Percentiles rank a stretch among this genome's conserved stretches.
Evolutionary conservation across 331 rosid genomes (phyloP).

Genomic region (Malus hybrid): DNA sequence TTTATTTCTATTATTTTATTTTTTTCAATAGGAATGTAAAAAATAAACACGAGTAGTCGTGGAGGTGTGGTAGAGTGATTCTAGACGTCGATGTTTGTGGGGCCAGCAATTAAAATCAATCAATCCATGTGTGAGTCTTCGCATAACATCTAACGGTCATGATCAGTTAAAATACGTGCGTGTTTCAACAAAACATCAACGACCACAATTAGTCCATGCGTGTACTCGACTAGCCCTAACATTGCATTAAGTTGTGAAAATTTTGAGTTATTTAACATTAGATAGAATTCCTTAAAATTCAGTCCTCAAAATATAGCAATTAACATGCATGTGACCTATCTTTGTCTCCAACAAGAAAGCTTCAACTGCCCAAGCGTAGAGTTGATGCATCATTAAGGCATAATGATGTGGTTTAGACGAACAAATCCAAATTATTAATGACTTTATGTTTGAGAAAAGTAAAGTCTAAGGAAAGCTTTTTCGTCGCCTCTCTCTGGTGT

Average conservation of each 20-base stretch:
- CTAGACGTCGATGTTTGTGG: not conserved
- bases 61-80: not conserved
- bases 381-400: conserved; percentile 27
- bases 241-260: too few relatives aligned
- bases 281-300: not conserved
- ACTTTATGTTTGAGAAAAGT: conserved; percentile 64
- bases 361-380: conserved; percentile 11
- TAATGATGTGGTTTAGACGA: conserved; percentile 7
- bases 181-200: not conserved
- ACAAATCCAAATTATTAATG: conserved; percentile 19
- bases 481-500: not conserved
- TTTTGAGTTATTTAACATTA: too few relatives aligned
- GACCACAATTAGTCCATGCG: too few relatives aligned
- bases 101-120: not conserved
- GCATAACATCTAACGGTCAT: not conserved
- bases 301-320: not conserved
- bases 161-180: not conserved
- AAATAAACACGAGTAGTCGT: not conserved
- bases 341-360: conserved; percentile 23
- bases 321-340: conserved; percentile 10
- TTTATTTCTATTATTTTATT: too few relatives aligned
- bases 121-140: not conserved
- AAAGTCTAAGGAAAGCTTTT: conserved; percentile 42
- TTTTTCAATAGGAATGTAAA: not conserved
- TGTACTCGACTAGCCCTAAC: not conserved